Conservation (phyloP, 1,139 yeast species). For the Candida freyschussii region DNA sequence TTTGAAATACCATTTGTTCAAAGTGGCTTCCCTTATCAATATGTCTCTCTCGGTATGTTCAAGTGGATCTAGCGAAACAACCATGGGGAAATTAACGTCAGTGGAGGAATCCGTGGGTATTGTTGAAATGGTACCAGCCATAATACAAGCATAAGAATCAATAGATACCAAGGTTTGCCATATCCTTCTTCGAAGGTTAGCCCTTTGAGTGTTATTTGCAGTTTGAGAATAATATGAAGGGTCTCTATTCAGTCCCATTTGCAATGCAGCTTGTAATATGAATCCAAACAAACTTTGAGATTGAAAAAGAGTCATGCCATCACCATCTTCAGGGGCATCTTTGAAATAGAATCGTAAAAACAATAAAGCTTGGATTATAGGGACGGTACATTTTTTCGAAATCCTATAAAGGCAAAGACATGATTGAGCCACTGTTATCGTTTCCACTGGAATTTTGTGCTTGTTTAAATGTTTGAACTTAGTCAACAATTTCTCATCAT, state of each 20-base stretch:
- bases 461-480: not conserved
- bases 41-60: conserved; percentile 14
- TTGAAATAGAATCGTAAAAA: conserved; percentile 14
- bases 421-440: conserved; percentile 12
- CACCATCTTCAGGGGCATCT: conserved; percentile 22
- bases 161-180: conserved; percentile 15
- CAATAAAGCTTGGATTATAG: conserved; percentile 14
- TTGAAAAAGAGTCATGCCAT: conserved; percentile 12
- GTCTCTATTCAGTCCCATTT: conserved; percentile 22
- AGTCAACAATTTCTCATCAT: conserved; percentile 4
- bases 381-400: conserved; percentile 13
- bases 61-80: conserved; percentile 11
- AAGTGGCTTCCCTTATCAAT: conserved; percentile 1
- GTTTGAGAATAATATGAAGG: conserved; percentile 20
- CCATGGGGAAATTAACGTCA: conserved; percentile 15
- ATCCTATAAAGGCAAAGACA: conserved; percentile 16
- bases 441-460: conserved; percentile 6
- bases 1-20: conserved; percentile 8
- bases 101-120: conserved; percentile 8
- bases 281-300: conserved; percentile 17
- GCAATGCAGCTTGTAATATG: conserved; percentile 15
- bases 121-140: conserved; percentile 13
- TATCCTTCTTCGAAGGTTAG: conserved; percentile 16
- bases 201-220: conserved; percentile 5
- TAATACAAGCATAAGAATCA: conserved; percentile 10